A percentile compares a stretch with the other conserved stretches of the same genome.
These are phyloP conservation scores for Chaetomium sp. DNA, from an alignment of 2,329 filamentous ascomycete species.

Conservation along the genomic window DNA sequence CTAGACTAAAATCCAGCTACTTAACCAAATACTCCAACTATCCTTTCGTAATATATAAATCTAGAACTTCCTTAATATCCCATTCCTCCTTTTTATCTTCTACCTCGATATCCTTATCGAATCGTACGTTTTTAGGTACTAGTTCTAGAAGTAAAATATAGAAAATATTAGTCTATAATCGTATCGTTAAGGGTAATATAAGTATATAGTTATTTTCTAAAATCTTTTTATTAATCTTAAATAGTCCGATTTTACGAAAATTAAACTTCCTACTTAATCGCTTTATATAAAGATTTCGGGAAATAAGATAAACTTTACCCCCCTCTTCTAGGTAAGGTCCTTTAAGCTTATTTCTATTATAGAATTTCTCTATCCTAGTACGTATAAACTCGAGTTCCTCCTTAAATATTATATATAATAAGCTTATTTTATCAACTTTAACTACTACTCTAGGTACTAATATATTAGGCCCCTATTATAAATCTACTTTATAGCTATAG, in stretches of 20 bases:
- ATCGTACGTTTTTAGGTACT: conserved; percentile 9
- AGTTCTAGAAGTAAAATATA: conserved; percentile 22
- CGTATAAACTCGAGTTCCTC: not conserved
- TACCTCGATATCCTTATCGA: not conserved
- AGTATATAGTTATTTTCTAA: conserved; percentile 15
- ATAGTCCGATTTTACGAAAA: not conserved
- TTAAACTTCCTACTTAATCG: no score
- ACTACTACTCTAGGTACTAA: no score
- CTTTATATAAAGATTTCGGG: no score
- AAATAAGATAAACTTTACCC: no score
- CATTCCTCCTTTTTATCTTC: conserved; percentile 24
- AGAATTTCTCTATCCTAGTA: no score
- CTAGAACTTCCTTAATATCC: conserved; percentile 18
- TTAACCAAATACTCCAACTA: conserved; percentile 18
- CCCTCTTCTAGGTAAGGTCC: no score
- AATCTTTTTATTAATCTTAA: conserved; percentile 17
- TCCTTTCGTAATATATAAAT: conserved; percentile 9
- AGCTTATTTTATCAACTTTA: no score
- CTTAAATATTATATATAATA: no score
- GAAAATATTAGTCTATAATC: conserved; percentile 15
- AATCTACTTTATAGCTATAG: no score
- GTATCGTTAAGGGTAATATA: conserved; percentile 7
- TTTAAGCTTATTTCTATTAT: no score
- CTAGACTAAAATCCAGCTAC: conserved; percentile 14
- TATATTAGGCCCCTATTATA: no score